A percentile compares a stretch with the other conserved stretches of the same genome.
These are phyloP conservation scores for Termitomyces sp. DNA, from an alignment of 768 basidiomycete species.

Conservation along the genomic window DNA sequence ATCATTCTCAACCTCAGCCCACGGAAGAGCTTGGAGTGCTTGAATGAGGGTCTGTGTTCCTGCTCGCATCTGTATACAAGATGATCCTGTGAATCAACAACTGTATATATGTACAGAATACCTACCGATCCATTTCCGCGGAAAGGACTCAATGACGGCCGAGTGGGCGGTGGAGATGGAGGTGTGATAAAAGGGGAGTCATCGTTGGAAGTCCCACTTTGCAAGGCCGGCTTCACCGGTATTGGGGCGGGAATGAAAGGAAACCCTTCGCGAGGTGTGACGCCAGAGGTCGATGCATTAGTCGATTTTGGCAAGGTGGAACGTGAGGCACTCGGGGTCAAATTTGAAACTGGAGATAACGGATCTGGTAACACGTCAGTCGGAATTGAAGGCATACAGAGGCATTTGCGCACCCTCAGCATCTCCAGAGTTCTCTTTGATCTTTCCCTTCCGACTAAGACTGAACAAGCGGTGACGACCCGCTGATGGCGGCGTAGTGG, in stretches of 20 bases:
- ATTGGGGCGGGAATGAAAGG: slow-evolving; percentile 31
- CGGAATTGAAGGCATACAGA: background rate
- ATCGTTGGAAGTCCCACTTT: slow-evolving; percentile 22
- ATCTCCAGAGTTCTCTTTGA: slow-evolving; percentile 39
- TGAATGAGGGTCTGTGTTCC: slow-evolving; percentile 90
- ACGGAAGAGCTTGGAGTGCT: slow-evolving; percentile 82
- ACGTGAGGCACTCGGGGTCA: slow-evolving; percentile 32
- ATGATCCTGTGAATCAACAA: slow-evolving; percentile 13
- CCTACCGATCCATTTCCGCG: slow-evolving; percentile 72
- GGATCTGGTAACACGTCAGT: slow-evolving; percentile 19
- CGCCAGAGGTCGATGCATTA: slow-evolving; percentile 14
- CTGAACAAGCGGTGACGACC: slow-evolving; percentile 55
- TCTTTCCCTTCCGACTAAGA: slow-evolving; percentile 51
- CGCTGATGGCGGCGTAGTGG: slow-evolving; percentile 31
- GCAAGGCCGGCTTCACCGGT: slow-evolving; percentile 7
- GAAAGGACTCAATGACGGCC: slow-evolving; percentile 52
- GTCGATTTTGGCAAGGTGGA: slow-evolving; percentile 26
- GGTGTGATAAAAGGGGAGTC: slow-evolving; percentile 68
- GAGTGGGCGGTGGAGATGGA: slow-evolving; percentile 57
- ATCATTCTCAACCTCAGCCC: slow-evolving; percentile 70
- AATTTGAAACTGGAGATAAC: slow-evolving; percentile 25
- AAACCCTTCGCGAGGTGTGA: slow-evolving; percentile 43
- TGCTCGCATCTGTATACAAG: slow-evolving; percentile 63
- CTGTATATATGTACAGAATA: slow-evolving; percentile 14
- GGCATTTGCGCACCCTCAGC: slow-evolving; percentile 24